Percentiles rank a stretch among this genome's conserved stretches.
Evolutionary conservation across 139 green algal genomes (phyloP).

Genomic region (Chlamydomonas applanata): DNA sequence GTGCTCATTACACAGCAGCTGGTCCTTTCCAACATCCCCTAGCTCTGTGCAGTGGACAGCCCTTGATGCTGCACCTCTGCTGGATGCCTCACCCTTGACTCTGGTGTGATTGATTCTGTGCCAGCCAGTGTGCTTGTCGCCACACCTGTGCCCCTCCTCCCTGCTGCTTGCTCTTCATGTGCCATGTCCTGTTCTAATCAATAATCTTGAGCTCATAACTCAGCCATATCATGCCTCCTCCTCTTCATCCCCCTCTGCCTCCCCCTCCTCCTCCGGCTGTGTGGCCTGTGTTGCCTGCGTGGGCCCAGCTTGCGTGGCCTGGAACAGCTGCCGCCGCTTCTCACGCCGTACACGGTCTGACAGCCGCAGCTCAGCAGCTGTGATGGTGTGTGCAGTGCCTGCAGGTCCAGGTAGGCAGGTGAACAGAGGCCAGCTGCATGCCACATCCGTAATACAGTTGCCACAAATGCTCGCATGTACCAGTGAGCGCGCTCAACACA

Average conservation of each 20-base stretch:
- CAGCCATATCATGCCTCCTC: not conserved
- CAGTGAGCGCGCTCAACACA: too few species aligned
- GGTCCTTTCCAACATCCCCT: too few species aligned
- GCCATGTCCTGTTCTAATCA: not conserved
- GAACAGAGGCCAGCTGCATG: not conserved
- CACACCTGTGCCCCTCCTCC: too few species aligned
- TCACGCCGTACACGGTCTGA: slow-evolving; percentile 1
- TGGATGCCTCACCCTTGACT: too few species aligned
- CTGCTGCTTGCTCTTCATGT: too few species aligned
- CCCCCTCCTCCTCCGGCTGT: not conserved
- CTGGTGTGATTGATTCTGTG: too few species aligned
- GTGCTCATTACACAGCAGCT: too few species aligned
- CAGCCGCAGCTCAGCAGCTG: not conserved
- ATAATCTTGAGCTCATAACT: not conserved
- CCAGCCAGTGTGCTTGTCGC: too few species aligned
- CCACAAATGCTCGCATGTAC: too few species aligned
- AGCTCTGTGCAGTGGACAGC: too few species aligned
- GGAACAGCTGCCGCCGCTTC: not conserved
- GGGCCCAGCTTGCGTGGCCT: not conserved
- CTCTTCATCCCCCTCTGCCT: not conserved
- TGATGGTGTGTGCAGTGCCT: slow-evolving; percentile 4
- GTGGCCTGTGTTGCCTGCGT: slow-evolving; percentile 1
- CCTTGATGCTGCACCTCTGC: too few species aligned
- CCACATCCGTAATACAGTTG: too few species aligned
- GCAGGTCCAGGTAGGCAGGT: slow-evolving; percentile 4